A percentile compares a stretch with the other conserved stretches of the same genome.
Conservation (phyloP, 768 basidiomycete genomes). For the Pleurotus citrinopileatus region DNA sequence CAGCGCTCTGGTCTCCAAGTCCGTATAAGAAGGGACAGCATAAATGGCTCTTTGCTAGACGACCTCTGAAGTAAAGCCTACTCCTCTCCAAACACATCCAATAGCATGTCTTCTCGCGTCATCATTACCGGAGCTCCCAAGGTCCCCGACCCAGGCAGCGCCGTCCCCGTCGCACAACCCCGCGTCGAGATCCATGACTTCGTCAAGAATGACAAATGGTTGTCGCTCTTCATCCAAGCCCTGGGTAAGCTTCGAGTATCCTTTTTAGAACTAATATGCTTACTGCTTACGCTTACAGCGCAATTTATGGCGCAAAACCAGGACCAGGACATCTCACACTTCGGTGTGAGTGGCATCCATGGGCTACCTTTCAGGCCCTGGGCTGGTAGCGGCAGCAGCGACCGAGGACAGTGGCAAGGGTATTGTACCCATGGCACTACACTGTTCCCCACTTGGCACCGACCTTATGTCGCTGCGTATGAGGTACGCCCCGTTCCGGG, state of each 20-base stretch:
- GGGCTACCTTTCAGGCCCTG: slow-evolving; percentile 45
- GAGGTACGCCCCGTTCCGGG: slow-evolving; percentile 40
- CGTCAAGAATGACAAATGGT: slow-evolving; percentile 39
- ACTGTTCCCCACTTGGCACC: slow-evolving; percentile 56
- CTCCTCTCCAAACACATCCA: neutral
- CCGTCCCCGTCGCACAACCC: slow-evolving; percentile 13
- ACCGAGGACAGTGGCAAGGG: slow-evolving; percentile 31
- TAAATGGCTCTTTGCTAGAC: no score
- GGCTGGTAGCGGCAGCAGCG: slow-evolving; percentile 27
- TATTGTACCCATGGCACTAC: slow-evolving; percentile 56
- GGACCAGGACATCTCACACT: slow-evolving; percentile 33
- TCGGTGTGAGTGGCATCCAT: slow-evolving; percentile 49
- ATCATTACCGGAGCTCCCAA: slow-evolving; percentile 27
- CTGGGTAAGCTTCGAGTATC: slow-evolving; percentile 30
- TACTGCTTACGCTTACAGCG: slow-evolving; percentile 18
- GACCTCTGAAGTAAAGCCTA: no score
- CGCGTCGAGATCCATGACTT: slow-evolving; percentile 43
- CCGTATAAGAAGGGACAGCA: no score
- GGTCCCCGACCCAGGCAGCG: slow-evolving; percentile 14
- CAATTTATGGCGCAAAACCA: slow-evolving; percentile 28
- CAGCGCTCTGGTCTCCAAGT: no score
- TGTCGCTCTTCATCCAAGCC: slow-evolving; percentile 51
- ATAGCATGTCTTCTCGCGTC: slow-evolving; percentile 10
- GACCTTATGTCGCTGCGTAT: slow-evolving; percentile 47
- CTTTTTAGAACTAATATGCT: neutral